A percentile compares a stretch with the other conserved stretches of the same genome.
These are phyloP conservation scores for Kwoniella dejecticola DNA, from an alignment of 768 basidiomycete species.

Conservation along the genomic window DNA sequence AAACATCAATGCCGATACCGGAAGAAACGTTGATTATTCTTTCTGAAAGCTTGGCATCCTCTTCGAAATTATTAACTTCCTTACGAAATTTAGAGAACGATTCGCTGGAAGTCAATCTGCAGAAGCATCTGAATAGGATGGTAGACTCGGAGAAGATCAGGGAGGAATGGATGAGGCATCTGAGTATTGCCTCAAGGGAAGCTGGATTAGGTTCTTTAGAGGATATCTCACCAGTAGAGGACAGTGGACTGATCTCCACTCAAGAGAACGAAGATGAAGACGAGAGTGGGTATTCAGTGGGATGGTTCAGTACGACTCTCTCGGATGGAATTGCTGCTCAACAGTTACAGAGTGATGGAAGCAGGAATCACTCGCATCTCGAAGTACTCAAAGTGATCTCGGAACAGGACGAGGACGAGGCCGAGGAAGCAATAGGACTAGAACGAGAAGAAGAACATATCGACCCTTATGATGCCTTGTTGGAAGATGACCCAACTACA, in stretches of 20 bases:
- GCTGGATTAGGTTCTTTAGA: constrained; percentile 6
- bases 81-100: not conserved
- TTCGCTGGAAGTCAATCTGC: constrained; percentile 2
- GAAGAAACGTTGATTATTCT: constrained; percentile 12
- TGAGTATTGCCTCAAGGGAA: constrained; percentile 12
- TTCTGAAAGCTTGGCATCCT: constrained; percentile 1
- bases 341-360: not conserved
- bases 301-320: constrained; percentile 7
- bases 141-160: constrained; percentile 14
- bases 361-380: not conserved
- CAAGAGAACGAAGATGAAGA: constrained; percentile 10
- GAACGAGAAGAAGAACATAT: not conserved
- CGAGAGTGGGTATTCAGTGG: not conserved
- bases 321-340: not conserved
- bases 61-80: constrained; percentile 5
- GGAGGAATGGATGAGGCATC: constrained; percentile 23
- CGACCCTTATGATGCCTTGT: not conserved
- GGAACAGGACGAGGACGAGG: not conserved
- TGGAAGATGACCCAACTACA: not conserved
- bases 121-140: constrained; percentile 22
- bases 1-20: too few relatives aligned
- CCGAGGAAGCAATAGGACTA: not conserved
- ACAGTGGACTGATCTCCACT: not conserved
- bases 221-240: not conserved
- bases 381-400: not conserved